phyloP scores from a whole-genome alignment of 2,329 filamentous ascomycete species.

The Penicillium sp. region DNA sequence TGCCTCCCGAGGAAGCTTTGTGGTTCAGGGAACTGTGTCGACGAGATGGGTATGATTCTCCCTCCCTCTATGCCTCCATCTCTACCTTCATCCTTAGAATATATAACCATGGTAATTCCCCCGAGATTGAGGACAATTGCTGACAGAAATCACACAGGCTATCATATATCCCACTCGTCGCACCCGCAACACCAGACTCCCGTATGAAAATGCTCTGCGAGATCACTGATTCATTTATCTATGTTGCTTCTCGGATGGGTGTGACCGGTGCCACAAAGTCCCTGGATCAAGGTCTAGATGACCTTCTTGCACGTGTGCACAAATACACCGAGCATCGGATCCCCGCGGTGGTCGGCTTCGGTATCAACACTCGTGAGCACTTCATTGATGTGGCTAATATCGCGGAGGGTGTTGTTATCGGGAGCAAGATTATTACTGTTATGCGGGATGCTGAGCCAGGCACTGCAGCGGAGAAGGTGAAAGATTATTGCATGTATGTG shows the following conservation, averaged over 20 bases:
- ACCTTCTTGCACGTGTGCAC: slow-evolving; percentile 78
- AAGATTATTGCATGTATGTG: slow-evolving; percentile 79
- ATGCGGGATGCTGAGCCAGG: slow-evolving; percentile 66
- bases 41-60: slow-evolving; percentile 61
- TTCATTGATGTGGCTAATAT: slow-evolving; percentile 78
- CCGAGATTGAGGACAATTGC: not conserved
- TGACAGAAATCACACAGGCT: slow-evolving; percentile 53
- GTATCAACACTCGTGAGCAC: slow-evolving; percentile 89
- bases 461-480: slow-evolving; percentile 66
- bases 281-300: slow-evolving; percentile 75
- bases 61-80: not conserved
- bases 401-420: slow-evolving; percentile 90
- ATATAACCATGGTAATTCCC: too few species aligned
- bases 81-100: not conserved
- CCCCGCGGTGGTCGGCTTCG: slow-evolving; percentile 88
- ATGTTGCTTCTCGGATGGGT: slow-evolving; percentile 92
- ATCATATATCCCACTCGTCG: slow-evolving; percentile 90
- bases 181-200: slow-evolving; percentile 81
- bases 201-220: slow-evolving; percentile 91
- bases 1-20: slow-evolving; percentile 11
- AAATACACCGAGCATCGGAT: slow-evolving; percentile 78
- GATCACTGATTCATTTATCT: slow-evolving; percentile 96
- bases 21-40: slow-evolving; percentile 82
- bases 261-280: slow-evolving; percentile 84
- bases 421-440: slow-evolving; percentile 84